These are phyloP conservation scores for Zymoseptoria ardabiliae DNA, from an alignment of 2,329 filamentous ascomycete genomes.

Conservation along the genomic window DNA sequence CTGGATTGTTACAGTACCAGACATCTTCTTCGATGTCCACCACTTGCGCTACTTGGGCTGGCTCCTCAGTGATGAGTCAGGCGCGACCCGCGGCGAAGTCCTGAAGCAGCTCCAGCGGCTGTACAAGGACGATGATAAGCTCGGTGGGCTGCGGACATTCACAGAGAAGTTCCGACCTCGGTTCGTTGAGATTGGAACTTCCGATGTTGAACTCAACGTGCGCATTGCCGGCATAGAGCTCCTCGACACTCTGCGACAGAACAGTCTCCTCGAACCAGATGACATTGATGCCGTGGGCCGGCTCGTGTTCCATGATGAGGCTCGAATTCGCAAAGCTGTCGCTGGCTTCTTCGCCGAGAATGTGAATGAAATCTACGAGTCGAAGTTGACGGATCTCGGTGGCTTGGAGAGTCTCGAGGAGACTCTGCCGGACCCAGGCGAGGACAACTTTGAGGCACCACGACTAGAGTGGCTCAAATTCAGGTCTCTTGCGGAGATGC, in stretches of 20 bases:
- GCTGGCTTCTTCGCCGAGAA: conserved; percentile 86
- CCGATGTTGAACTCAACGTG: conserved; percentile 73
- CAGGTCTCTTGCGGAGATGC: conserved; percentile 79
- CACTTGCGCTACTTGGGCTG: conserved; percentile 93
- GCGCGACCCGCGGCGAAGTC: conserved; percentile 73
- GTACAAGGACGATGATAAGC: conserved; percentile 72
- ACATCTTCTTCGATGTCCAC: conserved; percentile 80
- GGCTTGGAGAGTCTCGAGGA: conserved; percentile 73
- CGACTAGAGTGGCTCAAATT: conserved; percentile 81
- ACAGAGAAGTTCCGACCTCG: conserved; percentile 84
- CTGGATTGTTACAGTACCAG: conserved; percentile 81
- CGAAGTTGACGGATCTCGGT: conserved; percentile 74
- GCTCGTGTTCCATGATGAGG: conserved; percentile 81
- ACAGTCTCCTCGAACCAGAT: conserved; percentile 79
- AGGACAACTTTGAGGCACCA: conserved; percentile 52
- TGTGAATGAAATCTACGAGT: conserved; percentile 72
- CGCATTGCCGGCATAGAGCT: conserved; percentile 74
- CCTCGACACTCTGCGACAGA: conserved; percentile 72
- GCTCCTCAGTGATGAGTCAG: conserved; percentile 78
- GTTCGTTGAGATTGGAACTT: conserved; percentile 85
- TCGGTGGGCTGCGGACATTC: conserved; percentile 72
- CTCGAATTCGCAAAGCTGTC: conserved; percentile 78
- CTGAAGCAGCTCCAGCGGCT: conserved; percentile 73
- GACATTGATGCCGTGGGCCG: conserved; percentile 85
- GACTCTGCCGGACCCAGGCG: conserved; percentile 64